Evolutionary conservation across 768 basidiomycete species (phyloP), one percentile per base, ranked within the genome.

Genomic region (Mycena chlorophos): DNA sequence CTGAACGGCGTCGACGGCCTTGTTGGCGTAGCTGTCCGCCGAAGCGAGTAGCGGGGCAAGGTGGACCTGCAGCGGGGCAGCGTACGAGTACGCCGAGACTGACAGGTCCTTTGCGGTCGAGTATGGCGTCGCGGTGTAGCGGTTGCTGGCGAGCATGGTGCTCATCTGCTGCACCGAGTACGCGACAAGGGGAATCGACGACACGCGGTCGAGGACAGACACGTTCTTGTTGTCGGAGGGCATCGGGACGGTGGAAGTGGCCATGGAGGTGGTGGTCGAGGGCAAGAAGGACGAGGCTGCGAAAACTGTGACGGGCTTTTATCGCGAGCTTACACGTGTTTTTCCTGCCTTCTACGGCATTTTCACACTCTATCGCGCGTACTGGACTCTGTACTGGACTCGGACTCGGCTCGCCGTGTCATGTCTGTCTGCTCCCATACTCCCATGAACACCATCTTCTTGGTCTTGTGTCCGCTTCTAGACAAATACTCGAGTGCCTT

Each of bases 1-100:
- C 74, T 91, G 78, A 51, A 91, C 87, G 19, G 69, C 83, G 66
- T 92, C 89, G 34, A 90, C 78, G 26, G 83, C 87, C 74, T 82
- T 85, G 78, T 89, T 88, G 26, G 87, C 90, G 50, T 72, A 73
- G 14, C 6, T 25, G 45, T 46, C 45, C 4, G 45, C 45, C 45
- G 45, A 46, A 6, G 26, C 25, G 26, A 46, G 20, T 25, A 20
- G 27, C 6, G 90, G 88, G 0, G 84, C 85, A 20, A 92, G 71
- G 51, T 78, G 80, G 49, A 77, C 71, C 62, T 88, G 86, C 40
- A 91, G 55, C 3, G 90, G 88, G 63, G 83, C 83, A 0, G 87
- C 80, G 62, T 78, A 78, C 68, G 75, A 81, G 70, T 82, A 84
- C 13, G 85, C 85, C 20, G 81, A 73, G 25, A 68, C 72, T 3